Evolutionary conservation across 345 rosid genomes (phyloP).

Genomic region (Eucalyptus fibrosa): DNA sequence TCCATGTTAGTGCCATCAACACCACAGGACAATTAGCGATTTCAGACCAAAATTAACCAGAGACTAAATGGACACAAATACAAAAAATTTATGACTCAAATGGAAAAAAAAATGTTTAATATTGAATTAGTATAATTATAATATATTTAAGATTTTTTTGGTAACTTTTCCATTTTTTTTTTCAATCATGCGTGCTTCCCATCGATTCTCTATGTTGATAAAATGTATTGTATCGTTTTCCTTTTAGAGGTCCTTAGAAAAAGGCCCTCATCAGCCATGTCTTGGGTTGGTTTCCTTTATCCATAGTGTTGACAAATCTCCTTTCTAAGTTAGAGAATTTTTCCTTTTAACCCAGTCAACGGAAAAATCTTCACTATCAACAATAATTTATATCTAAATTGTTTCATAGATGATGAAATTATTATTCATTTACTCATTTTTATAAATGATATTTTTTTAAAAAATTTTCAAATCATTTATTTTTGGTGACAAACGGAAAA

Average conservation of each 20-base stretch:
- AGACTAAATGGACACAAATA: too few species aligned
- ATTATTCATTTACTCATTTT: background rate
- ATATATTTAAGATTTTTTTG: too few species aligned
- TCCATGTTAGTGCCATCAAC: too few species aligned
- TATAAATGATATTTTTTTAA: accelerated
- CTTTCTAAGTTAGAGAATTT: background rate
- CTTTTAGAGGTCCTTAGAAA: background rate
- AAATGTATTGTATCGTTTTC: background rate
- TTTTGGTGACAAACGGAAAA: background rate
- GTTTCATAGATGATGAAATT: background rate
- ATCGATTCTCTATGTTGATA: too few species aligned
- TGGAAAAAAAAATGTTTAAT: too few species aligned
- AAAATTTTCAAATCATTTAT: background rate
- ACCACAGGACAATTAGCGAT: too few species aligned
- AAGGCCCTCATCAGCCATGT: background rate
- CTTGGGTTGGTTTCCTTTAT: background rate
- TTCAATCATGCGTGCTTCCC: background rate
- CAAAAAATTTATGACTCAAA: too few species aligned
- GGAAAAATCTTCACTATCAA: background rate
- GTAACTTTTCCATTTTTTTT: too few species aligned
- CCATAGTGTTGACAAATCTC: background rate
- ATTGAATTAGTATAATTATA: too few species aligned
- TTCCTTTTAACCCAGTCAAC: background rate
- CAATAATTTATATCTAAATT: background rate
- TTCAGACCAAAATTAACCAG: too few species aligned